These are phyloP conservation scores for Magnaporthiopsis incrustans DNA, from an alignment of 2,329 filamentous ascomycete genomes.

Conservation along the genomic window DNA sequence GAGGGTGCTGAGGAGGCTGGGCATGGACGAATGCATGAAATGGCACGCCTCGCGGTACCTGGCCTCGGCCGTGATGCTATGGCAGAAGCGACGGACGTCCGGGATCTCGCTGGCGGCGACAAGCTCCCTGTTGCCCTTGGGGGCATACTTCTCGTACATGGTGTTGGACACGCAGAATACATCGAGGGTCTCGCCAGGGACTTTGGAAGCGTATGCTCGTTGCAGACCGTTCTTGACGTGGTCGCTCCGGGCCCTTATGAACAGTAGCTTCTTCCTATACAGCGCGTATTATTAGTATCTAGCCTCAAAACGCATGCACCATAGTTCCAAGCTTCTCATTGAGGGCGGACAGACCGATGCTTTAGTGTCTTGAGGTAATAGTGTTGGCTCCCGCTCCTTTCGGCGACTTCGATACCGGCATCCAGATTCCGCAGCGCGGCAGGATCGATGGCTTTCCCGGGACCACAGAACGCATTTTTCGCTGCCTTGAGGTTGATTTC, in stretches of 20 bases:
- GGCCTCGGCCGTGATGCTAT: slow-evolving; percentile 23
- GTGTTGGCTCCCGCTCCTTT: slow-evolving; percentile 9
- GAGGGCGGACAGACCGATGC: too few species aligned
- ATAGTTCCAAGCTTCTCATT: slow-evolving; percentile 5
- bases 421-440: slow-evolving; percentile 18
- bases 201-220: slow-evolving; percentile 18
- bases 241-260: slow-evolving; percentile 22
- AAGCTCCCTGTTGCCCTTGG: slow-evolving; percentile 19
- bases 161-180: slow-evolving; percentile 29
- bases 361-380: too few species aligned
- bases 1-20: slow-evolving; percentile 1
- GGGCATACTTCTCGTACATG: slow-evolving; percentile 23
- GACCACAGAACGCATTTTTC: slow-evolving; percentile 20
- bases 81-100: slow-evolving; percentile 24
- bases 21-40: slow-evolving; percentile 15
- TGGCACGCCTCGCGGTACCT: slow-evolving; percentile 22
- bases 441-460: slow-evolving; percentile 14
- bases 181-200: slow-evolving; percentile 16
- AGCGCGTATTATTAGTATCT: too few species aligned
- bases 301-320: too few species aligned
- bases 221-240: slow-evolving; percentile 21
- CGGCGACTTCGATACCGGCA: slow-evolving; percentile 19
- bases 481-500: slow-evolving; percentile 21
- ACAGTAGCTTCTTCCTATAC: slow-evolving; percentile 18
- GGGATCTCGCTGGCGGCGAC: slow-evolving; percentile 23